phyloP scores from a whole-genome alignment of 2,329 filamentous ascomycete genomes.

The Colletotrichum higginsianum region DNA sequence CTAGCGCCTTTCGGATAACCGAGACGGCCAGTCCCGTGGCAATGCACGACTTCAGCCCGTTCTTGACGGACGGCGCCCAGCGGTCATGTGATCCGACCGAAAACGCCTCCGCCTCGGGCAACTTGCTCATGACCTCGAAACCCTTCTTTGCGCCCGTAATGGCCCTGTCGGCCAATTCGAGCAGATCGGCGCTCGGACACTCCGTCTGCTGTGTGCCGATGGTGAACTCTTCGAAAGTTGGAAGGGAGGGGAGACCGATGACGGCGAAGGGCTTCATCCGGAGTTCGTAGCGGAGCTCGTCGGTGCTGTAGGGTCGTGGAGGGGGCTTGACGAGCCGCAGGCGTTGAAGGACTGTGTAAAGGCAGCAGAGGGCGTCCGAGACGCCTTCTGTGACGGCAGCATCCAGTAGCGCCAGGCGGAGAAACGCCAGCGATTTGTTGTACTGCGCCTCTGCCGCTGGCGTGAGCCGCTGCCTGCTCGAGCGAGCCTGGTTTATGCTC shows the following conservation, averaged over 20 bases:
- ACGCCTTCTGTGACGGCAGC: conserved; percentile 74
- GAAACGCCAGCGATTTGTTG: conserved; percentile 65
- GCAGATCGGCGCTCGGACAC: conserved; percentile 56
- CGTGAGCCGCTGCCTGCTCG: conserved; percentile 44
- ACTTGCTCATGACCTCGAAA: conserved; percentile 69
- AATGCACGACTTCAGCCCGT: conserved; percentile 79
- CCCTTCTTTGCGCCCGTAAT: conserved; percentile 66
- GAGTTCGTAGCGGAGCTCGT: conserved; percentile 81
- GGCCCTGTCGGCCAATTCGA: conserved; percentile 62
- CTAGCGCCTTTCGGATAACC: conserved; percentile 70
- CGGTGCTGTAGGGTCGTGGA: conserved; percentile 75
- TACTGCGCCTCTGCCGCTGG: conserved; percentile 59
- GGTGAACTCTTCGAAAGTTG: conserved; percentile 74
- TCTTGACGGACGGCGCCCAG: conserved; percentile 73
- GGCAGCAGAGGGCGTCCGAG: conserved; percentile 67
- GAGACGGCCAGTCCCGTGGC: conserved; percentile 76
- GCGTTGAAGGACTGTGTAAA: conserved; percentile 78
- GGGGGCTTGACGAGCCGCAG: conserved; percentile 67
- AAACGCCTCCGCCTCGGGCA: conserved; percentile 68
- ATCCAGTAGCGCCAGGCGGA: conserved; percentile 75
- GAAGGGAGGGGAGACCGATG: conserved; percentile 78
- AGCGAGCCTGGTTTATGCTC: conserved; percentile 51
- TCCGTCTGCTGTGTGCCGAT: conserved; percentile 58
- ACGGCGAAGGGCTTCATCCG: conserved; percentile 87
- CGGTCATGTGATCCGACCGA: conserved; percentile 70